Base-by-base conservation (phyloP, 1,284 basidiomycete species). In the Microstroma glucosiphilum region DNA sequence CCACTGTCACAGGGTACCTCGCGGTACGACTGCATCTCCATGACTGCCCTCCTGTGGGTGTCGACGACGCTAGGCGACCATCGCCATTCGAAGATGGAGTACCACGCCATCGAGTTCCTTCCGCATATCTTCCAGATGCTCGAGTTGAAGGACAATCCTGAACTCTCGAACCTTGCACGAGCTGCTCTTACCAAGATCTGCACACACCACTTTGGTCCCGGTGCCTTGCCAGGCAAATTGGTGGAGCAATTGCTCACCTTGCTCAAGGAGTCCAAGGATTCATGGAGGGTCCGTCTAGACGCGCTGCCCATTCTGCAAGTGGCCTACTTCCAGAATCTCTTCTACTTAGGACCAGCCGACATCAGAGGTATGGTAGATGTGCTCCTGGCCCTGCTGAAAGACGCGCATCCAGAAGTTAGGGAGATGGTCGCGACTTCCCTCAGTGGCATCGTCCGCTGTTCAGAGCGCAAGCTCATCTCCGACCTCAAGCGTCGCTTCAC, bases 361-460 rank as follows among this genome's bases (percentile, higher is more conserved):
- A 57, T 71, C 48, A 55, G 67, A 12, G 55, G 66, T 15, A 73
- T 79, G 58, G 64, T 76, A 15, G 68, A 73, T 42, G 49, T 73
- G 41, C 65, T 79, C 13, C 61, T 77, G 3, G 65, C 67, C 49
- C 65, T 78, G 49, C 69, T 79, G 1, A 59, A 60, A 55, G 77
- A 79, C 53, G 48, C 61, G 48, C 77, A 78, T 25, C 67, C 74
- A 41, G 77, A 79, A 57, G 77, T 79, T 40, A 65, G 76, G 12
- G 76, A 79, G 58, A 76, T 78, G 76, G 74, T 76, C 1, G 68
- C 72, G 9, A 68, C 70, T 6, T 89, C 91, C 48, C 82, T 98
- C 40, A 89, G 90, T 19, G 90, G 91, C 21, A 88, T 98, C 69
- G 86, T 98, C 42, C 85, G 94, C 67, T 96, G 92, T 76, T 94